Conservation (phyloP, 176 grass and related monocot species). For the Hordeum vulgare region MorexV3_pseudomolecules_assembly NC_058518.1:30188809-30189308, state of each 20-base stretch:
- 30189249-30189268: neutral
- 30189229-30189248: neutral
- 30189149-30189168: constrained; percentile 78
- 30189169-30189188: constrained; percentile 49
- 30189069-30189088: neutral
- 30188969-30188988: constrained; percentile 57
- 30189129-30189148: constrained; percentile 50
- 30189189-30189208: neutral
- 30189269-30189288: neutral
- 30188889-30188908: constrained; percentile 37
- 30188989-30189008: constrained; percentile 81
- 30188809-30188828: neutral
- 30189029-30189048: neutral
- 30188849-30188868: neutral
- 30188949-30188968: constrained; percentile 45
- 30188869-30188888: neutral
- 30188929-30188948: constrained; percentile 61
- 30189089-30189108: constrained; percentile 80
- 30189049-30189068: too few species aligned
- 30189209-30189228: neutral
- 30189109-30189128: constrained; percentile 77
- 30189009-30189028: constrained; percentile 68
- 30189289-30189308: too few species aligned
- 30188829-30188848: neutral
- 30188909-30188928: constrained; percentile 71